These are phyloP conservation scores for Sanghuangporus sanghuang DNA, from an alignment of 1,284 basidiomycete genomes.

Conservation along the genomic window DNA sequence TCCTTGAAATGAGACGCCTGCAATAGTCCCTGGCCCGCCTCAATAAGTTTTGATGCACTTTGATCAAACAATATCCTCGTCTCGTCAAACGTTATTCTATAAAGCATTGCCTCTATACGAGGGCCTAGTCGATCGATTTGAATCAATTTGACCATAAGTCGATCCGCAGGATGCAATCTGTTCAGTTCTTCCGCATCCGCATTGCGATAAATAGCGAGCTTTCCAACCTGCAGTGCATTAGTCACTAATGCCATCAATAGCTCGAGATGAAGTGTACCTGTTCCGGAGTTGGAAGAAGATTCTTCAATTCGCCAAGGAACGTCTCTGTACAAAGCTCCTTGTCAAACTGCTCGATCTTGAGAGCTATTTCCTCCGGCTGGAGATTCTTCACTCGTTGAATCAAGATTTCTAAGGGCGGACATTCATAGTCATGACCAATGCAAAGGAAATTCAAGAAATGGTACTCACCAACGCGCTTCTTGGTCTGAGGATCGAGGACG, in stretches of 20 bases:
- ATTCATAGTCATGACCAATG: neutral
- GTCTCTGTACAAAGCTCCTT: constrained; percentile 79
- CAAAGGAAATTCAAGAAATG: neutral
- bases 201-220: constrained; percentile 88
- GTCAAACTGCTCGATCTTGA: constrained; percentile 82
- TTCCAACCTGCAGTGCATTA: constrained; percentile 59
- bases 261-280: constrained; percentile 45
- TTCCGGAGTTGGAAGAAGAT: constrained; percentile 84
- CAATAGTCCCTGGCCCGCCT: constrained; percentile 73
- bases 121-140: constrained; percentile 91
- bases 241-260: constrained; percentile 16
- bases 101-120: constrained; percentile 93
- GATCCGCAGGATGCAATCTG: constrained; percentile 88
- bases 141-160: constrained; percentile 95
- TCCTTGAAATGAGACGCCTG: constrained; percentile 84
- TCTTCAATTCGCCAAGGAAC: constrained; percentile 83
- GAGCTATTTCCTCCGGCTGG: constrained; percentile 79
- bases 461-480: constrained; percentile 81
- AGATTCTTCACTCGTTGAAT: constrained; percentile 81
- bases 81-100: constrained; percentile 82
- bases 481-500: constrained; percentile 86
- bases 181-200: constrained; percentile 85
- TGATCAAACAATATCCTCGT: constrained; percentile 69
- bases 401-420: constrained; percentile 64
- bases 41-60: constrained; percentile 76